A percentile compares a stretch with the other conserved stretches of the same genome.
phyloP scores from a whole-genome alignment of 1,284 basidiomycete genomes.

The Sanghuangporus sanghuang region DNA sequence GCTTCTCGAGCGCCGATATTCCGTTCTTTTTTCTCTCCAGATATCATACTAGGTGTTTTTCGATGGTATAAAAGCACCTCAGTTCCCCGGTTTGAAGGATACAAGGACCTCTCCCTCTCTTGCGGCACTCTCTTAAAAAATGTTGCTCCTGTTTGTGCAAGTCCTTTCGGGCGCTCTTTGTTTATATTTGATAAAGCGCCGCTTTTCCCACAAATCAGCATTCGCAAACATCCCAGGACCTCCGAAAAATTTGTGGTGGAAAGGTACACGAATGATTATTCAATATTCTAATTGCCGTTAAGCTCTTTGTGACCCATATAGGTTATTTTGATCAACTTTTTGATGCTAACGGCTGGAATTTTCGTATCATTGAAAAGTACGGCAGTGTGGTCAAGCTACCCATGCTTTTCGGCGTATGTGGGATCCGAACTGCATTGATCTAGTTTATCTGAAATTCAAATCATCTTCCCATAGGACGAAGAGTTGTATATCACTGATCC shows the following conservation, averaged over 20 bases:
- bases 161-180: not conserved
- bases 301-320: not conserved
- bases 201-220: not conserved
- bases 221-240: constrained; percentile 12
- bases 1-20: too few relatives aligned
- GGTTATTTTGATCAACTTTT: constrained; percentile 16
- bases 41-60: too few relatives aligned
- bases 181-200: constrained; percentile 1
- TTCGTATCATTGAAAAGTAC: constrained; percentile 23
- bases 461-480: constrained; percentile 26
- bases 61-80: too few relatives aligned
- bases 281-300: not conserved
- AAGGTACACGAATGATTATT: not conserved
- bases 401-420: constrained; percentile 31
- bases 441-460: not conserved
- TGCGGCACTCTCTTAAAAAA: not conserved
- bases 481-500: constrained; percentile 35
- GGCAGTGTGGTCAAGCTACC: constrained; percentile 32
- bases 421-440: not conserved
- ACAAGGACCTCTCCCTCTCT: not conserved
- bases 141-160: not conserved
- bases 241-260: constrained; percentile 12
- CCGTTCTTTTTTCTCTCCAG: too few relatives aligned
- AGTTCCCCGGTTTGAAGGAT: too few relatives aligned
- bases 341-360: constrained; percentile 16